Conservation (phyloP, 441 rosid species). For the Gossypium schwendimanii region DNA sequence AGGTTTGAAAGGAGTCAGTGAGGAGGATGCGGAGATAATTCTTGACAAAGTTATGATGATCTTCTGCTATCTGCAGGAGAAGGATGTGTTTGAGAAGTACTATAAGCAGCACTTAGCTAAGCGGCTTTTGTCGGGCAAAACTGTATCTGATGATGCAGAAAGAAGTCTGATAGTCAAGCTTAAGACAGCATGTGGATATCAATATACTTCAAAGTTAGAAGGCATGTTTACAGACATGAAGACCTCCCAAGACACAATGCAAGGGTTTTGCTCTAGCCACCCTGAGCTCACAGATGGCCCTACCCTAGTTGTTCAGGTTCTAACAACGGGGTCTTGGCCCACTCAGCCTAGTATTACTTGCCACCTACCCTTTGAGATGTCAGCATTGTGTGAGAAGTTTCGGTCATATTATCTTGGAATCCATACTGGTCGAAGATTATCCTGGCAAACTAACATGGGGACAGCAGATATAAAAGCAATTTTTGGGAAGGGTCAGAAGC, state of each 20-base stretch:
- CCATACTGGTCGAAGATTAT: conserved; percentile 82
- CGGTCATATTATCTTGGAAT: conserved; percentile 87
- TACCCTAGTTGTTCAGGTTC: conserved; percentile 81
- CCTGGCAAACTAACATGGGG: conserved; percentile 99
- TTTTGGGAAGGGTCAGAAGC: conserved; percentile 93
- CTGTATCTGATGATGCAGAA: conserved; percentile 89
- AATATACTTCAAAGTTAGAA: conserved; percentile 88
- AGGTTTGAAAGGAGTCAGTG: conserved; percentile 77
- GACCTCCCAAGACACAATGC: conserved; percentile 90
- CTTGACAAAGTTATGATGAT: conserved; percentile 98
- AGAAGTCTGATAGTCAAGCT: conserved; percentile 92
- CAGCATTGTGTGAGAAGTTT: conserved; percentile 81
- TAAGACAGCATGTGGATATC: conserved; percentile 91
- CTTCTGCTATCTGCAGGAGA: conserved; percentile 92
- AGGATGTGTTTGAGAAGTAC: conserved; percentile 92
- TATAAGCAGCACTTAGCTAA: conserved; percentile 92
- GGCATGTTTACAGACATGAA: conserved; percentile 99
- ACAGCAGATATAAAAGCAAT: conserved; percentile 80
- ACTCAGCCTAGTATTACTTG: conserved; percentile 74
- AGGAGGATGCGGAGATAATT: conserved; percentile 81
- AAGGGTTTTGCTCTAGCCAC: conserved; percentile 60
- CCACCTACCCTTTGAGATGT: conserved; percentile 84
- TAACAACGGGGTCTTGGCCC: conserved; percentile 95
- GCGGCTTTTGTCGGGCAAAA: conserved; percentile 89
- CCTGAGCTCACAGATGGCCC: conserved; percentile 81